These are phyloP conservation scores for Dissophora globulifera DNA, from an alignment of 192 early-diverging fungal genomes.

Conservation along the genomic window DNA sequence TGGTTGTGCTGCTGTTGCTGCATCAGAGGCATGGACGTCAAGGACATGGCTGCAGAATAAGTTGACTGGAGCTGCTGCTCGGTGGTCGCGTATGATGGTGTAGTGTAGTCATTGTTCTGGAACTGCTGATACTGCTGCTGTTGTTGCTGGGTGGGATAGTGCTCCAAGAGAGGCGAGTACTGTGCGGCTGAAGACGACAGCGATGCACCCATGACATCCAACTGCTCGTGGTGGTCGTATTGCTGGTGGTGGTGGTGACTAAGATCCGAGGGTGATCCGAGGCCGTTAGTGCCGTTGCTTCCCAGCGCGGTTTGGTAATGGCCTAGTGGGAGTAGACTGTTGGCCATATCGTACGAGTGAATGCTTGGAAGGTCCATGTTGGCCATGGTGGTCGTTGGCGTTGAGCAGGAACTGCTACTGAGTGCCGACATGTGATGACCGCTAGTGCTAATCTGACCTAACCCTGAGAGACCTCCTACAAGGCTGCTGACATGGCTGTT, in stretches of 20 bases:
- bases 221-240: conserved; percentile 9
- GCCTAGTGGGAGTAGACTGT: neutral
- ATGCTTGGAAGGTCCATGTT: conserved; percentile 37
- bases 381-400: conserved; percentile 17
- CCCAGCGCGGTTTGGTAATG: no score
- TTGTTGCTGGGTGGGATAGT: conserved; percentile 17
- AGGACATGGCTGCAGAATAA: conserved; percentile 28
- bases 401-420: conserved; percentile 36
- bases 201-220: conserved; percentile 4
- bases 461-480: conserved; percentile 1
- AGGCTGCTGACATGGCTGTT: conserved; percentile 10
- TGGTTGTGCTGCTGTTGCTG: conserved; percentile 10
- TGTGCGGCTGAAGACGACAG: neutral
- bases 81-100: neutral
- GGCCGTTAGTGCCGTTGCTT: no score
- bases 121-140: conserved; percentile 19
- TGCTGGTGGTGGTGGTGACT: neutral
- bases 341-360: conserved; percentile 15
- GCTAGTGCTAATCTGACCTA: conserved; percentile 2
- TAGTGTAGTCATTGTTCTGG: conserved; percentile 14
- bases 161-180: conserved; percentile 27
- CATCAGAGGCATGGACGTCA: conserved; percentile 13
- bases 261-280: neutral
- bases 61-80: conserved; percentile 12
- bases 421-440: neutral